Conservation (phyloP, 768 basidiomycete genomes). For the Lanmaoa rubissima region DNA sequence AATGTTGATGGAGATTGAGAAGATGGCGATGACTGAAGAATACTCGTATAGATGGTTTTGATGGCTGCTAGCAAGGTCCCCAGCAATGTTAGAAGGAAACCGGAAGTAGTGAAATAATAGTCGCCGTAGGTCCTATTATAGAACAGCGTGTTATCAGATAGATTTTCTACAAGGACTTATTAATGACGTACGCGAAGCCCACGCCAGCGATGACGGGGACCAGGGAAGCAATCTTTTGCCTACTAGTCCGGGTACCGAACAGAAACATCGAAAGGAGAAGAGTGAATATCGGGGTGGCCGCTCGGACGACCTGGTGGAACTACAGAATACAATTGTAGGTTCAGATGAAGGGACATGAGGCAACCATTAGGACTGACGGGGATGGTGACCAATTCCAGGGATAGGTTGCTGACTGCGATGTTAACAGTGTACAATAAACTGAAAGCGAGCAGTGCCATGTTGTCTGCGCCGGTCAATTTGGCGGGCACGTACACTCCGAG, state of each 20-base stretch:
- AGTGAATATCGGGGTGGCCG: slow-evolving; percentile 90
- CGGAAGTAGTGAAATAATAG: slow-evolving; percentile 85
- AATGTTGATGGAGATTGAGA: slow-evolving; percentile 14
- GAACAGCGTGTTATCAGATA: background rate
- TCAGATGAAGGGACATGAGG: background rate
- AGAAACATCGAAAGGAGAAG: slow-evolving; percentile 73
- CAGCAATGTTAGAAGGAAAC: slow-evolving; percentile 82
- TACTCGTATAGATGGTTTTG: slow-evolving; percentile 90
- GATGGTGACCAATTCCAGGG: slow-evolving; percentile 83
- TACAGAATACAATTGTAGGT: slow-evolving; percentile 28
- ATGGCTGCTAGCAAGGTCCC: slow-evolving; percentile 91
- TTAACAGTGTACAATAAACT: slow-evolving; percentile 92
- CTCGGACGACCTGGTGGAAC: slow-evolving; percentile 98
- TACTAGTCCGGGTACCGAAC: slow-evolving; percentile 58
- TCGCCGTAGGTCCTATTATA: slow-evolving; percentile 85
- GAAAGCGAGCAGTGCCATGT: slow-evolving; percentile 70
- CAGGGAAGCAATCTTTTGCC: slow-evolving; percentile 65
- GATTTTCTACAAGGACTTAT: background rate
- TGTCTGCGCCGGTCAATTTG: slow-evolving; percentile 48
- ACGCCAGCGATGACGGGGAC: slow-evolving; percentile 88
- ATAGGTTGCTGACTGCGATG: slow-evolving; percentile 92
- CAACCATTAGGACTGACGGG: slow-evolving; percentile 55
- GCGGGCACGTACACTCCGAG: slow-evolving; percentile 58
- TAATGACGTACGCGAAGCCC: slow-evolving; percentile 67
- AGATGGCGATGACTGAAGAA: slow-evolving; percentile 54